Evolutionary conservation across 1,284 basidiomycete species (phyloP), one percentile per base, ranked within the genome.

Genomic region (Puccinia polysora): DNA sequence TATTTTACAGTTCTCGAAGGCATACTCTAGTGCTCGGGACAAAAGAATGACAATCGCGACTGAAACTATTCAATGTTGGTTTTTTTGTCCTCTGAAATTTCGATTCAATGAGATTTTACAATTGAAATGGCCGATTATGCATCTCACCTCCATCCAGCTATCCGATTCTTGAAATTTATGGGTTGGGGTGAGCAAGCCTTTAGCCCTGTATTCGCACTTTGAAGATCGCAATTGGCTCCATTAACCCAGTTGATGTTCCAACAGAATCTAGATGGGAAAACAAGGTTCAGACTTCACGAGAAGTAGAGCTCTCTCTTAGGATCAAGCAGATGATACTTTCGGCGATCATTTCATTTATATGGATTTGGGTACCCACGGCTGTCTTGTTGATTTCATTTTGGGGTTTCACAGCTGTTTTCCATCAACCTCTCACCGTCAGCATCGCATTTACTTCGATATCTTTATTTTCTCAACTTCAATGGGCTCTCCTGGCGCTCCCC

Each of bases 321-420:
- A 82, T 88, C 20, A 86, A 85, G 75, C 82, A 85, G 72, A 87
- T 87, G 76, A 79, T 85, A 15, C 82, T 87, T 20, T 83, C 83
- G 73, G 84, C 84, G 1, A 73, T 84, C 12, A 85, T 86, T 65
- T 82, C 84, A 5, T 88, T 73, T 28, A 56, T 72, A n/a, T 72
- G 70, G 70, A 72, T 65, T 14, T 72, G 62, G 36, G 62, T 65
- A 1, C 70, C 70, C 6, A 72, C 70, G 10, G 70, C 70, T 7
- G 53, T 72, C 30, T 32, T 72, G 23, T 58, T 72, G 43, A 62
- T 65, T n/a, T 72, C 70, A 6, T 72, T 72, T 34, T 72, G 70
- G 49, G 86, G 84, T 76, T 88, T 86, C 53, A 72, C 70, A 18
- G 38, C 59, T 4, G 25, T 72, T 18, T 72, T 65, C 18, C 49